These are phyloP conservation scores for Ceratocystiopsis brevicomis DNA, from an alignment of 2,329 filamentous ascomycete species.

Conservation along the genomic window DNA sequence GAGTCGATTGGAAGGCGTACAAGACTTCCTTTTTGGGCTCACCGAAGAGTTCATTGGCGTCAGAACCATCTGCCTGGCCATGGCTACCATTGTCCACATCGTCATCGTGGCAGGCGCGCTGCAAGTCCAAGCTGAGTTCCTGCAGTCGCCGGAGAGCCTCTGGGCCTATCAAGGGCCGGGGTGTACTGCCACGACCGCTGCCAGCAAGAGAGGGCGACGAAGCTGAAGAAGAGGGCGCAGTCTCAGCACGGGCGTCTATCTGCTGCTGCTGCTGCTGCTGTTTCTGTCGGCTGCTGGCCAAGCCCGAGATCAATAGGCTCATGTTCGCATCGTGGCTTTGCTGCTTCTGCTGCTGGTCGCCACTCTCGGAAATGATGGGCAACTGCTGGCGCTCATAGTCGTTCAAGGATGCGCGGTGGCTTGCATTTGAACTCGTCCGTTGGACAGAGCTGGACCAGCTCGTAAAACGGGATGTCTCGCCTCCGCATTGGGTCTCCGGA, in stretches of 20 bases:
- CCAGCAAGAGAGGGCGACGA: slow-evolving; percentile 8
- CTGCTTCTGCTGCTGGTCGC: background rate
- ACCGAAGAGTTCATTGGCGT: too few relatives aligned
- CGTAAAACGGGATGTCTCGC: slow-evolving; percentile 8
- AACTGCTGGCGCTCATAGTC: background rate
- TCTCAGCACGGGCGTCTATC: too few relatives aligned
- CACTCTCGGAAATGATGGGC: slow-evolving; percentile 2
- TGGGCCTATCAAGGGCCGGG: background rate
- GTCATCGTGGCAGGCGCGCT: slow-evolving; percentile 1
- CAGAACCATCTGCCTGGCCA: too few relatives aligned
- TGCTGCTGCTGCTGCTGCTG: too few relatives aligned
- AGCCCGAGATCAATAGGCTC: too few relatives aligned
- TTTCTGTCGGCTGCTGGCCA: too few relatives aligned
- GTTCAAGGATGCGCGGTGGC: background rate
- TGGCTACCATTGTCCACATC: background rate
- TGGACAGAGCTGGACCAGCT: slow-evolving; percentile 8
- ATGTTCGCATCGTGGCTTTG: too few relatives aligned
- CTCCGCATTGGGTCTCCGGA: slow-evolving; percentile 1
- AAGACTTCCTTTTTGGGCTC: background rate
- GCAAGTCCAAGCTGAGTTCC: slow-evolving; percentile 6
- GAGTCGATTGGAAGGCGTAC: slow-evolving; percentile 6
- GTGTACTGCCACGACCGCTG: slow-evolving; percentile 5
- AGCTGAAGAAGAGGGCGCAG: background rate
- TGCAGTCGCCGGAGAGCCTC: slow-evolving; percentile 4
- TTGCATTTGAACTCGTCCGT: slow-evolving; percentile 1